A percentile compares a stretch with the other conserved stretches of the same genome.
These are phyloP conservation scores for Magnolia sinica DNA, from an alignment of 164 flowering plant genomes.

Conservation along the genomic window DNA sequence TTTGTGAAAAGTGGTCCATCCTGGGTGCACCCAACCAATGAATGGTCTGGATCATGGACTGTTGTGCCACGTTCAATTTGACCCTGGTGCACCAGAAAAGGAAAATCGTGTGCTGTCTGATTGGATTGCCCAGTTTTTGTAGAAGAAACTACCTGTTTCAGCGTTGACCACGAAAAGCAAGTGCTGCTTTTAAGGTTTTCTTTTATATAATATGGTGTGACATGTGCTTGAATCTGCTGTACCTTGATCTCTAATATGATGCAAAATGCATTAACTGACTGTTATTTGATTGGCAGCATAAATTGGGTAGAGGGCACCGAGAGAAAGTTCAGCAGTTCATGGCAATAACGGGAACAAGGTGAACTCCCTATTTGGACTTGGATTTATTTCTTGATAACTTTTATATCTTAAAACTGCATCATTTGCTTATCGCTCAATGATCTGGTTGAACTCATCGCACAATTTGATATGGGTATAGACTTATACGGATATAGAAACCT, in stretches of 20 bases:
- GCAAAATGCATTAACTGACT: background rate
- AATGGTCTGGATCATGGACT: too few relatives aligned
- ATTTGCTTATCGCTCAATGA: background rate
- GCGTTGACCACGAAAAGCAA: too few relatives aligned
- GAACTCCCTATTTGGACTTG: slow-evolving; percentile 9
- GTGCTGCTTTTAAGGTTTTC: too few relatives aligned
- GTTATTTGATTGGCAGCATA: slow-evolving; percentile 47
- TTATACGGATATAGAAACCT: background rate
- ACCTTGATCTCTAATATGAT: background rate
- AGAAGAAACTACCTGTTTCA: too few relatives aligned
- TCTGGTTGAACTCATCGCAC: background rate
- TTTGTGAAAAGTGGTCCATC: too few relatives aligned
- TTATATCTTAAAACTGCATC: background rate
- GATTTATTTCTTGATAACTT: slow-evolving; percentile 1
- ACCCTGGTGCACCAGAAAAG: too few relatives aligned
- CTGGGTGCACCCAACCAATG: too few relatives aligned
- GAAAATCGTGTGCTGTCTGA: too few relatives aligned
- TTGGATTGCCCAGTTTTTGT: too few relatives aligned
- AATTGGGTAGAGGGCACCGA: slow-evolving; percentile 73
- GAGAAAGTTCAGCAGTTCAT: slow-evolving; percentile 89
- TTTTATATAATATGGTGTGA: too few relatives aligned
- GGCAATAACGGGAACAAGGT: slow-evolving; percentile 82
- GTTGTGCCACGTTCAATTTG: too few relatives aligned
- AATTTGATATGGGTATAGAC: background rate
- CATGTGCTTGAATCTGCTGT: too few relatives aligned